Evolutionary conservation across 176 grass and related monocot species (phyloP).

Genomic region (Hordeum marinum): DNA sequence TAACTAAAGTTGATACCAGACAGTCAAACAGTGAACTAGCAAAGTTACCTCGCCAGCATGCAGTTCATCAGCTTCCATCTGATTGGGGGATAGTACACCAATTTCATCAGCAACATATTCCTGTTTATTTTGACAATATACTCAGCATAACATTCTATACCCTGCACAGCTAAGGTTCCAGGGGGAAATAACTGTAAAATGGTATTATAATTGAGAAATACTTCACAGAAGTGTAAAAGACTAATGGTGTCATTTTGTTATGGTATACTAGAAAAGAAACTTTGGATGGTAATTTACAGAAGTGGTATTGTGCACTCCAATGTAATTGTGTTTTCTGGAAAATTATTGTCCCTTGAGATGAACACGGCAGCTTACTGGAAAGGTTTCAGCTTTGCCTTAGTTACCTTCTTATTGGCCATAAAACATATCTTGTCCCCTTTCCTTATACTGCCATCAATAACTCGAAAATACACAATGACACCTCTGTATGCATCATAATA

Average conservation of each 20-base stretch:
- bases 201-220: constrained; percentile 22
- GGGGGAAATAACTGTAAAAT: neutral
- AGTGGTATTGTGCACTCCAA: neutral
- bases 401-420: constrained; percentile 90
- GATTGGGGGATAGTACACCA: constrained; percentile 91
- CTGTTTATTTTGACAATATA: constrained; percentile 48
- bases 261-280: neutral
- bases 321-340: neutral
- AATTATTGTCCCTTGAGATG: neutral
- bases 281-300: neutral
- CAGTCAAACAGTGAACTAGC: neutral
- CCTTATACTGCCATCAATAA: constrained; percentile 82
- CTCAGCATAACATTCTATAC: constrained; percentile 33
- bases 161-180: neutral
- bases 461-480: constrained; percentile 94
- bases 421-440: constrained; percentile 91
- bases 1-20: neutral
- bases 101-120: constrained; percentile 91
- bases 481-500: constrained; percentile 98
- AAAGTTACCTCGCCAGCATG: constrained; percentile 88
- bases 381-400: constrained; percentile 5
- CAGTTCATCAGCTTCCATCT: constrained; percentile 77
- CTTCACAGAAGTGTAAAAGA: neutral
- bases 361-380: neutral
- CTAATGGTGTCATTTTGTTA: neutral